phyloP scores from a whole-genome alignment of 768 basidiomycete genomes.

The Tylopilus sp. region DNA sequence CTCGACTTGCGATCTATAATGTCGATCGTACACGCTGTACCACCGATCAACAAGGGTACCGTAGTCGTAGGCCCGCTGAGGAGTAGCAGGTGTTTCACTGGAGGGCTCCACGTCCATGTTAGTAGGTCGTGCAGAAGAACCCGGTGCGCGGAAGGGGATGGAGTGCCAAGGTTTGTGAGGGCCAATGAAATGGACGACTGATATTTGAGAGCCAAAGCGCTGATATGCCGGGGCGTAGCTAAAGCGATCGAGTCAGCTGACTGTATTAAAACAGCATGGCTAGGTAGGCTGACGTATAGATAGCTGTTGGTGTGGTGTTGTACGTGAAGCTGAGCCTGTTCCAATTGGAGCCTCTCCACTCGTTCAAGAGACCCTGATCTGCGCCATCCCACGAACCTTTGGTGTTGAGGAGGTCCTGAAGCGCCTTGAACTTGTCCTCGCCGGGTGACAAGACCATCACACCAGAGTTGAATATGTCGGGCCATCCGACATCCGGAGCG shows the following conservation, averaged over 20 bases:
- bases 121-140: constrained; percentile 34
- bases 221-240: constrained; percentile 97
- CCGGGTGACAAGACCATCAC: constrained; percentile 85
- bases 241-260: constrained; percentile 24
- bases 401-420: constrained; percentile 64
- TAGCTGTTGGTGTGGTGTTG: constrained; percentile 96
- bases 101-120: constrained; percentile 29
- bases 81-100: constrained; percentile 8
- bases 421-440: constrained; percentile 75
- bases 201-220: constrained; percentile 85
- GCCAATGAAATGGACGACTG: constrained; percentile 91
- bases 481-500: constrained; percentile 97
- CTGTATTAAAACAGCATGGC: constrained; percentile 21
- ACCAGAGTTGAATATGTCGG: constrained; percentile 98
- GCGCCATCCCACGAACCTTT: constrained; percentile 96
- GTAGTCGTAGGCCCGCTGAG: constrained; percentile 66
- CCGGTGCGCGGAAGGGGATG: constrained; percentile 65
- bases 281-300: constrained; percentile 75
- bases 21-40: constrained; percentile 86
- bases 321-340: constrained; percentile 94
- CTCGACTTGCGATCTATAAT: constrained; percentile 64
- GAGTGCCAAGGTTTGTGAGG: constrained; percentile 93
- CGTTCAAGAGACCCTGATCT: constrained; percentile 97
- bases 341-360: constrained; percentile 88
- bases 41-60: constrained; percentile 82